phyloP scores from a whole-genome alignment of 2,329 filamentous ascomycete genomes.

The Teratosphaeria pseudoeucalypti region DNA sequence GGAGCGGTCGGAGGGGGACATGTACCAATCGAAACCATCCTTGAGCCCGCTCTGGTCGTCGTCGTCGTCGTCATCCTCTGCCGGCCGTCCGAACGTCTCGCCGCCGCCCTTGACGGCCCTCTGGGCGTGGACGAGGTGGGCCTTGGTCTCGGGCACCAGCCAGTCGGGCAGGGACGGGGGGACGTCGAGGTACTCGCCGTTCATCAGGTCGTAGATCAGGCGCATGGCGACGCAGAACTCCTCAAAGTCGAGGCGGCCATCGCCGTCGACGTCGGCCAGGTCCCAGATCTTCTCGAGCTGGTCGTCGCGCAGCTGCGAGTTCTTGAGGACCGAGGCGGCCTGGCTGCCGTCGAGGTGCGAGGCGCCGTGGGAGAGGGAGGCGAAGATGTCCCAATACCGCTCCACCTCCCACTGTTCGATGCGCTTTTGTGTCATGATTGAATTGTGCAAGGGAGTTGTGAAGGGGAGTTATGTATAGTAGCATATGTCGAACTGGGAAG shows the following conservation, averaged over 20 bases:
- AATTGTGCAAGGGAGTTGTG: not conserved
- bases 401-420: conserved; percentile 67
- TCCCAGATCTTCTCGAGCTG: conserved; percentile 98
- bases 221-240: conserved; percentile 99
- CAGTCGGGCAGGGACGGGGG: conserved; percentile 79
- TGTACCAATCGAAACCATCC: conserved; percentile 99
- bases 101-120: conserved; percentile 70
- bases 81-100: conserved; percentile 73
- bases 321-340: conserved; percentile 62
- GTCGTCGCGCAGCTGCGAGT: conserved; percentile 60
- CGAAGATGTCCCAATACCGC: conserved; percentile 73
- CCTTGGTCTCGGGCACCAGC: conserved; percentile 92
- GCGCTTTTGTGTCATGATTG: conserved; percentile 28
- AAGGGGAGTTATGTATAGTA: not conserved
- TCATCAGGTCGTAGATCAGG: conserved; percentile 92
- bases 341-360: conserved; percentile 58
- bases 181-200: conserved; percentile 89
- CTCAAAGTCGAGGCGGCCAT: conserved; percentile 96
- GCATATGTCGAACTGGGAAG: not conserved
- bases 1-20: conserved; percentile 78
- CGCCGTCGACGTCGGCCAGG: conserved; percentile 89
- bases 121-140: conserved; percentile 75
- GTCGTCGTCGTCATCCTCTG: conserved; percentile 58
- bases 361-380: conserved; percentile 53
- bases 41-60: conserved; percentile 75